phyloP scores from a whole-genome alignment of 805 yeast species.

The Lipomyces lipofer region DNA sequence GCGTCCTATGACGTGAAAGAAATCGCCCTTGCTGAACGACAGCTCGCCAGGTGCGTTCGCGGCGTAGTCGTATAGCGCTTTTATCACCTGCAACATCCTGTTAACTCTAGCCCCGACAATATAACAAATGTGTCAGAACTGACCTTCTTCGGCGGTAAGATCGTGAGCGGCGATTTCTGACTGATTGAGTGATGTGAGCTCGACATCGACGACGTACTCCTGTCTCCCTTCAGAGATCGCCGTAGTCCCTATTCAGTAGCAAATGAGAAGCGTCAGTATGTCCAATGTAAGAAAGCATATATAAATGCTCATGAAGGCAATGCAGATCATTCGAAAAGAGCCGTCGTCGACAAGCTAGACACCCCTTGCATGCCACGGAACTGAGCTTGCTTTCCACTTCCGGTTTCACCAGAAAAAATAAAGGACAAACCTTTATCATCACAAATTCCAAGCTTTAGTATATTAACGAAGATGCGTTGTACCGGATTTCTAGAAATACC shows the following conservation, averaged over 20 bases:
- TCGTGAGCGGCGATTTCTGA: slow-evolving; percentile 10
- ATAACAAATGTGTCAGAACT: not conserved
- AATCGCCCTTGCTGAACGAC: slow-evolving; percentile 77
- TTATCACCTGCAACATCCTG: slow-evolving; percentile 55
- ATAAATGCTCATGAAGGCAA: too few species aligned
- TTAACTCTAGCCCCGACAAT: not conserved
- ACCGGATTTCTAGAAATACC: too few species aligned
- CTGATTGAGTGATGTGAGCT: slow-evolving; percentile 1
- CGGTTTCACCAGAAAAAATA: too few species aligned
- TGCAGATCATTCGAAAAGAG: too few species aligned
- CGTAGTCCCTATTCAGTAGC: slow-evolving; percentile 5
- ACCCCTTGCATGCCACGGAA: too few species aligned
- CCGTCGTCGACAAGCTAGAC: too few species aligned
- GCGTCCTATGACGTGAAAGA: slow-evolving; percentile 74
- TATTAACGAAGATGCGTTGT: too few species aligned
- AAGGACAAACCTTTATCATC: too few species aligned
- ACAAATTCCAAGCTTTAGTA: too few species aligned
- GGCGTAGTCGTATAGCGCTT: slow-evolving; percentile 72
- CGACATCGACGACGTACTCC: not conserved
- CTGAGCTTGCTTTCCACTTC: too few species aligned
- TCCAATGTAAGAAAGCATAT: not conserved
- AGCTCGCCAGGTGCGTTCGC: slow-evolving; percentile 83
- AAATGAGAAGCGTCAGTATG: too few species aligned
- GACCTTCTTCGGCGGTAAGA: slow-evolving; percentile 11
- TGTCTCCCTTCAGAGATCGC: slow-evolving; percentile 4